Evolutionary conservation across 768 basidiomycete genomes (phyloP), one percentile per base, ranked within the genome.

Genomic region (Lactarius hatsudake): DNA sequence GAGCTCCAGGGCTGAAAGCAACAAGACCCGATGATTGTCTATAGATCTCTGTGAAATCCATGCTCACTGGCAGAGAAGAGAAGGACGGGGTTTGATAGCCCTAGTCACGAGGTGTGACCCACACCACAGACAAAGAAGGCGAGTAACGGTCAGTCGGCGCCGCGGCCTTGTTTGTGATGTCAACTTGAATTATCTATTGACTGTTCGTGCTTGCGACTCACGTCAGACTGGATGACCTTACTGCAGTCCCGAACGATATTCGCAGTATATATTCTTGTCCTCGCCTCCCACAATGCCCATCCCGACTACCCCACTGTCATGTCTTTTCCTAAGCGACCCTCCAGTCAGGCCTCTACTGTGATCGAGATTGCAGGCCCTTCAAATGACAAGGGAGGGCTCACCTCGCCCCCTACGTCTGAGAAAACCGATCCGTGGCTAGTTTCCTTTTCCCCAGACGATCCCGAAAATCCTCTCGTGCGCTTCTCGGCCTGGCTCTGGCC

Each of bases 31-130:
- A 77, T 6, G 91, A 83, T 59, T 93, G 91, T 69, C 83, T 85
- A 82, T 93, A 94, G 69, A 91, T 82, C 74, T 94, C 90, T 23
- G 93, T 94, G 73, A 94, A 94, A 77, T 94, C 92, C 91, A 93
- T 92, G 68, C 1, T 15, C 51, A 7, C 5, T 51, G 23, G 51
- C 23, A 53, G 26, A 10, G 5, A 23, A 23, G 48, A 15, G 4
- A n/a, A 5, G 26, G 51, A 51, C 1, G 10, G n/a, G n/a, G n/a
- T 12, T n/a, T 43, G 7, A 20, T 43, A 9, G 8, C 20, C 23
- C 10, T 26, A 7, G 51, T 53, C 51, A 53, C 43, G 45, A n/a
- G 45, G 45, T 48, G 45, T n/a, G 59, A 36, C 40, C 40, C 38
- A 28, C 59, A 7, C 12, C 48, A 5, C 6, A 32, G 30, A 32